Percentiles rank a stretch among this genome's conserved stretches.
phyloP scores from a whole-genome alignment of 106 monocot genomes.

The Allium fistulosum region DNA sequence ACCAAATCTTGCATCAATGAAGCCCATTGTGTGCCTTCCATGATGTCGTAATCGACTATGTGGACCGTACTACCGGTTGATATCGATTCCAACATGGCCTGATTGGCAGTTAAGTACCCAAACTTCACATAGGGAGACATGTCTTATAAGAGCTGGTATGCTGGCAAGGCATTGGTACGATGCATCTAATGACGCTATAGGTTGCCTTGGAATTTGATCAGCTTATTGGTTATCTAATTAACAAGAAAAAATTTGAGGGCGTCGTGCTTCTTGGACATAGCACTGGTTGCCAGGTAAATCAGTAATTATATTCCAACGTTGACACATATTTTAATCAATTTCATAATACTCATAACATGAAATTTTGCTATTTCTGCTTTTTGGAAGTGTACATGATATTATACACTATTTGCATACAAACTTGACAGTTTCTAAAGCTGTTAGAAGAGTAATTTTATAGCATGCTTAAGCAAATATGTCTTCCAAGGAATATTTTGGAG shows the following conservation, averaged over 20 bases:
- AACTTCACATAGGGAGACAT: too few species aligned
- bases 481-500: too few species aligned
- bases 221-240: constrained; percentile 84
- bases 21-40: too few species aligned
- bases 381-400: constrained; percentile 60
- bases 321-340: not conserved
- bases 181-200: too few species aligned
- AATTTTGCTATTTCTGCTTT: not conserved
- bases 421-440: constrained; percentile 85
- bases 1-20: too few species aligned
- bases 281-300: constrained; percentile 91
- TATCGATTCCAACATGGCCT: too few species aligned
- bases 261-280: constrained; percentile 92
- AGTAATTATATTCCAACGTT: not conserved
- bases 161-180: too few species aligned
- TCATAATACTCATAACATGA: constrained; percentile 1
- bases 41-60: too few species aligned
- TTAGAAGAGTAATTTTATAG: constrained; percentile 92
- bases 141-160: too few species aligned
- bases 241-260: constrained; percentile 97
- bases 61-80: too few species aligned
- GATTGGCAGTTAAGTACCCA: too few species aligned
- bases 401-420: constrained; percentile 89
- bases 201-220: constrained; percentile 84
- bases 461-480: constrained; percentile 1